Conservation (phyloP, 2,329 filamentous ascomycete genomes). For the Sordariomycetes sp. region DNA sequence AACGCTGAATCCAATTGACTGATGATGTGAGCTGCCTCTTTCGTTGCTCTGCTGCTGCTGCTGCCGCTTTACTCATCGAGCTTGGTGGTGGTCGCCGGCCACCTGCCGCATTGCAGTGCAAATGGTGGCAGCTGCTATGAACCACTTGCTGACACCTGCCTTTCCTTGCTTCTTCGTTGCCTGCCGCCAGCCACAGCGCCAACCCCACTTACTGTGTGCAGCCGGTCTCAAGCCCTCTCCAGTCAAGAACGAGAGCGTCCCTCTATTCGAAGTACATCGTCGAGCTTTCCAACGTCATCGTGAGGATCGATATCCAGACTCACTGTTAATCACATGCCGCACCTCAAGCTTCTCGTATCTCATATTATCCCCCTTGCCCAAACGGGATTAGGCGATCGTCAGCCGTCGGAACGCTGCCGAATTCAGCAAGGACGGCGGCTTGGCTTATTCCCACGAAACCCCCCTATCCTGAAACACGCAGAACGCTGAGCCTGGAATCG, state of each 20-base stretch:
- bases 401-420: not conserved
- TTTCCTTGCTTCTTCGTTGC: not conserved
- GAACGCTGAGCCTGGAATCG: not conserved
- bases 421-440: not conserved
- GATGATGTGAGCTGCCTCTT: not conserved
- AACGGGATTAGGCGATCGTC: not conserved
- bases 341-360: not conserved
- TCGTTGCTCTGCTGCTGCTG: not conserved
- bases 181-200: not conserved
- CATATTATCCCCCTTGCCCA: not conserved
- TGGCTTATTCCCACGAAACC: not conserved
- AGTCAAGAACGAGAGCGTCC: too few species aligned
- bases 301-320: not conserved
- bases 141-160: not conserved
- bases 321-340: not conserved
- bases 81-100: not conserved
- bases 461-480: not conserved
- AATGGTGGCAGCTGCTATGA: not conserved
- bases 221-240: too few species aligned
- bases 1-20: not conserved
- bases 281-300: not conserved
- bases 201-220: not conserved
- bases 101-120: not conserved
- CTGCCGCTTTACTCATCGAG: not conserved
- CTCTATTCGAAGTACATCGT: too few species aligned